Evolutionary conservation across 176 grass and related monocot species (phyloP).

Genomic region (Oryza nivara): DNA sequence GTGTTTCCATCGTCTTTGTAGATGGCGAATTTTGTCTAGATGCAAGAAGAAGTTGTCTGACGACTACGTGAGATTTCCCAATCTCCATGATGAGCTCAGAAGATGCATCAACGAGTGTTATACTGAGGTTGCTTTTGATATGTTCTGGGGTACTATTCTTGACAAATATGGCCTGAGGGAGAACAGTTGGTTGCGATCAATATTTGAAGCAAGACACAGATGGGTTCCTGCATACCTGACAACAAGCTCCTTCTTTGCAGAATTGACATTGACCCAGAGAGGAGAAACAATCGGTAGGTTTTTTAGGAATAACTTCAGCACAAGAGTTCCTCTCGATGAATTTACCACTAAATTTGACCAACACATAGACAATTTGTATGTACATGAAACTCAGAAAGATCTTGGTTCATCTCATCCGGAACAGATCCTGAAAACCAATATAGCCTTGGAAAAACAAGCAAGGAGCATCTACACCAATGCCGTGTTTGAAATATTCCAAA

Average conservation of each 20-base stretch:
- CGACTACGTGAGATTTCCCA: constrained; percentile 61
- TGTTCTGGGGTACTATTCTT: constrained; percentile 75
- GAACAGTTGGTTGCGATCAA: constrained; percentile 70
- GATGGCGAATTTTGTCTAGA: constrained; percentile 89
- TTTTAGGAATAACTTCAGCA: constrained; percentile 61
- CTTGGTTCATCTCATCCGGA: constrained; percentile 48
- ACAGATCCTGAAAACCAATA: constrained; percentile 69
- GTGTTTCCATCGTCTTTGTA: constrained; percentile 84
- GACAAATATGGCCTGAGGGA: constrained; percentile 80
- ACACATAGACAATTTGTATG: constrained; percentile 55
- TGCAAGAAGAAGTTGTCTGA: constrained; percentile 91
- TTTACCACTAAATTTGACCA: constrained; percentile 81
- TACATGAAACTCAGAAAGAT: constrained; percentile 70
- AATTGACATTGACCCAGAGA: constrained; percentile 60
- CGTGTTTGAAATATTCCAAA: constrained; percentile 78
- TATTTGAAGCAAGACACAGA: constrained; percentile 66
- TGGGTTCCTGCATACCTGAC: constrained; percentile 86
- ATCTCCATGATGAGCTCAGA: constrained; percentile 77
- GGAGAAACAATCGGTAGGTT: constrained; percentile 66
- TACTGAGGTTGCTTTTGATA: constrained; percentile 65
- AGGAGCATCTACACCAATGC: constrained; percentile 67
- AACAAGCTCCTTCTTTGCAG: constrained; percentile 76
- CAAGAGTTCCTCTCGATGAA: constrained; percentile 53
- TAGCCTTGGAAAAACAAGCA: constrained; percentile 84
- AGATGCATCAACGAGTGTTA: constrained; percentile 71